These are phyloP conservation scores for Neonectria ditissima DNA, from an alignment of 2,329 filamentous ascomycete species.

Conservation along the genomic window DNA sequence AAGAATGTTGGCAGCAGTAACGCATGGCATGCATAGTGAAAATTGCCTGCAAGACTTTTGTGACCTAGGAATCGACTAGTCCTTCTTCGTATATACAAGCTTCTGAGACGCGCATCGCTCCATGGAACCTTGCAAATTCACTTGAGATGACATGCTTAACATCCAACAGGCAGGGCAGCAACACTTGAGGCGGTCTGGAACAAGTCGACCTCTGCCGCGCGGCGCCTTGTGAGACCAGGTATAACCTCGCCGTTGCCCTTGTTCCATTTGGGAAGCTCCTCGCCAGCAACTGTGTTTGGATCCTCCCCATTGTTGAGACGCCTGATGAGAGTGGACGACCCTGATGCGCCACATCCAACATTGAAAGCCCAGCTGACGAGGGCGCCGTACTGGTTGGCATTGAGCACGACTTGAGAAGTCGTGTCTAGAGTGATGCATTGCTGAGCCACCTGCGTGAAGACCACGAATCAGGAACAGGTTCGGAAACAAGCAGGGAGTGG, in stretches of 20 bases:
- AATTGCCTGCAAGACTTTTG: background rate
- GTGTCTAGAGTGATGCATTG: constrained; percentile 55
- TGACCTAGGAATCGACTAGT: background rate
- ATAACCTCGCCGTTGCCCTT: constrained; percentile 54
- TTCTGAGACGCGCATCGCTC: background rate
- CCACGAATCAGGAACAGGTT: background rate
- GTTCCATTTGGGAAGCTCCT: constrained; percentile 63
- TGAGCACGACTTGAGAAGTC: constrained; percentile 38
- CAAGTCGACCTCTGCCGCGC: constrained; percentile 58
- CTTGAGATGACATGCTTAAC: constrained; percentile 1
- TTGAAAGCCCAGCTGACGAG: constrained; percentile 66
- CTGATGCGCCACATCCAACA: constrained; percentile 57
- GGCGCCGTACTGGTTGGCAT: constrained; percentile 65
- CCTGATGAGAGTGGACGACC: constrained; percentile 51
- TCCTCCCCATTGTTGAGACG: constrained; percentile 38
- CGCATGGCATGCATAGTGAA: background rate
- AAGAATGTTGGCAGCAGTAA: no score
- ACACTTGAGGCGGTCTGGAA: constrained; percentile 27
- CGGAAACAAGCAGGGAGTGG: no score
- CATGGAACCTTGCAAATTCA: background rate
- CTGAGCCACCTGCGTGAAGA: constrained; percentile 41
- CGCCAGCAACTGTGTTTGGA: constrained; percentile 50
- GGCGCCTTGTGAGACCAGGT: constrained; percentile 55
- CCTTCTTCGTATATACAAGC: background rate
- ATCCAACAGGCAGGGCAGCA: constrained; percentile 30